phyloP scores from a whole-genome alignment of 2,329 filamentous ascomycete species.

The Ophiostoma piceae region DNA sequence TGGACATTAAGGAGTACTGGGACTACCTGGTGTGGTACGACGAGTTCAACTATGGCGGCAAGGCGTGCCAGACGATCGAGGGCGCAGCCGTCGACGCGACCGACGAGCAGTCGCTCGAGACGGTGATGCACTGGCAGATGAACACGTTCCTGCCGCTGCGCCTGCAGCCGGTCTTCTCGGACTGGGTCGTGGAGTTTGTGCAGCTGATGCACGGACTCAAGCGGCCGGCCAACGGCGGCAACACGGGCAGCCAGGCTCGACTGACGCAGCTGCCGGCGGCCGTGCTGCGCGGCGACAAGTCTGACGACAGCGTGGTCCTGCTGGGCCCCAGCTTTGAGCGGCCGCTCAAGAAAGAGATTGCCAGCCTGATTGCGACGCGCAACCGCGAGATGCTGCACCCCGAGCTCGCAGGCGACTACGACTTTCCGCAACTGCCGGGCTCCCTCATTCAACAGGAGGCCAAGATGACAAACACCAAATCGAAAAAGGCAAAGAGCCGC shows the following conservation, averaged over 20 bases:
- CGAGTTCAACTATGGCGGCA: conserved; percentile 96
- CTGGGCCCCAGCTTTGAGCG: conserved; percentile 81
- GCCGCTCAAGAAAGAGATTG: conserved; percentile 83
- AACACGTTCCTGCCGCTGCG: conserved; percentile 76
- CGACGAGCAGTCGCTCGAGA: conserved; percentile 43
- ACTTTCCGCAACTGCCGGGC: conserved; percentile 74
- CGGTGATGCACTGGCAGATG: conserved; percentile 98
- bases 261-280: conserved; percentile 51
- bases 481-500: conserved; percentile 33
- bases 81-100: conserved; percentile 34
- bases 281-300: conserved; percentile 45
- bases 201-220: conserved; percentile 89
- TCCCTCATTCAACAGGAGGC: conserved; percentile 35
- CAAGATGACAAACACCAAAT: conserved; percentile 21
- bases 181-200: conserved; percentile 93
- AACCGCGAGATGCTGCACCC: conserved; percentile 85
- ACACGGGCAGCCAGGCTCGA: conserved; percentile 44
- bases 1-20: conserved; percentile 99
- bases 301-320: conserved; percentile 54
- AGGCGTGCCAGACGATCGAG: conserved; percentile 78
- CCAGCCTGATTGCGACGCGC: conserved; percentile 73
- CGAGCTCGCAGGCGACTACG: conserved; percentile 80
- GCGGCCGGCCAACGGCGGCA: conserved; percentile 55
- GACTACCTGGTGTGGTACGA: conserved; percentile 99
- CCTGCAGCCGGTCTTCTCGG: conserved; percentile 78